Evolutionary conservation across 768 basidiomycete genomes (phyloP), one percentile per base, ranked within the genome.

Genomic region (Podaxis sp.): DNA sequence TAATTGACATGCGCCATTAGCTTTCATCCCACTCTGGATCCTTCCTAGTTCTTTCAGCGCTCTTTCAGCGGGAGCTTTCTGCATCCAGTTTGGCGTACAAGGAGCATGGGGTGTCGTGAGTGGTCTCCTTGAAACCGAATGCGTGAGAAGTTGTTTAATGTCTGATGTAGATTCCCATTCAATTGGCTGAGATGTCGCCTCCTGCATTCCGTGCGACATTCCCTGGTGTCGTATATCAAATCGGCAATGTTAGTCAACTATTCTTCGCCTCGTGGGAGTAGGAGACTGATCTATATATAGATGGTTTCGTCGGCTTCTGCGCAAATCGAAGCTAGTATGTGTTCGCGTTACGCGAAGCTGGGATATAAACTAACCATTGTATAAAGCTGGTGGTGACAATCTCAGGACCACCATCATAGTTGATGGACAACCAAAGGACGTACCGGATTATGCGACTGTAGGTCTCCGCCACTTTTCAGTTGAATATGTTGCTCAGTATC

Each of bases 121-220:
- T 70, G 77, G 78, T 11, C 79, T 63, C 80, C 38, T 77, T 74
- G 21, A 10, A 38, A 9, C 7, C 6, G n/a, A 16, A 21, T 18
- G 18, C 32, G 52, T 83, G 80, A 79, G 78, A 1, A 82, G 78
- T 4, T 78, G 79, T 28, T 13, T n/a, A 5, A 51, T 10, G 3
- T n/a, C 13, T 27, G 14, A 27, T 59, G 3, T 61, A 80, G 79
- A 78, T 82, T 59, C 92, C 93, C 1, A 89, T 93, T 66, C 89
- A 88, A 71, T 78, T 95, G 21, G 80, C 85, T 11, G 93, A 96
- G 72, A 80, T 93, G 74, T 89, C 90, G 0, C 94, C 94, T 1
- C 89, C 91, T 3, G 93, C 91, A 0, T 95, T 94, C 80, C 81
- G 94, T 59, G 90, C 92, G 3, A 89, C 89, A 1, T 94, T 93